Evolutionary conservation across 2,329 filamentous ascomycete species (phyloP), one percentile per base, ranked within the genome.

Genomic region (Thielaviopsis euricoi): DNA sequence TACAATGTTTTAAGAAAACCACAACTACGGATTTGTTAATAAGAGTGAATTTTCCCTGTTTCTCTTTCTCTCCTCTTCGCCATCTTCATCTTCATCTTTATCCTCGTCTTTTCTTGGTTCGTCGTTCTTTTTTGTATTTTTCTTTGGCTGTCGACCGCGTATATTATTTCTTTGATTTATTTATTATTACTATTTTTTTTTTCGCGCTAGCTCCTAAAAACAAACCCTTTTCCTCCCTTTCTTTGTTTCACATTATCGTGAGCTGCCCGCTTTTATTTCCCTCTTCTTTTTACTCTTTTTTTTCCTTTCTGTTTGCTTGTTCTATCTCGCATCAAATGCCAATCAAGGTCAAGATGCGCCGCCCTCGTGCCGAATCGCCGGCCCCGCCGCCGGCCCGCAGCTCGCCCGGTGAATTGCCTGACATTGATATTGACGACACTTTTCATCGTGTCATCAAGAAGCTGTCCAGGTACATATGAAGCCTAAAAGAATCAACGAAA

Each of bases 401-500:
- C 29, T 55, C 64, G 21, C 64, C 66, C 21, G 65, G 66, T 53
- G 63, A 66, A n/a, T 66, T 67, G 53, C 61, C 65, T 15, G 63
- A 64, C 25, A 63, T 65, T 37, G 67, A 67, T 1, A 62, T 67
- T 3, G 67, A 67, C n/a, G 67, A 67, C n/a, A 63, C 33, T n/a
- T 63, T 69, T 23, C 50, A 58, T 2, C 62, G 75, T 15, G 73
- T 87, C 19, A 78, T 86, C 58, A 81, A 81, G 70, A 84, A 86
- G 71, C 73, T 88, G 40, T 83, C 82, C 1, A 66, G 74, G 81
- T 85, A n/a, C n/a, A n/a, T n/a, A 68, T 61, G 76, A 65, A 37
- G 13, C 25, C 23, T 33, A 33, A 10, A 33, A 33, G 12, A 6
- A 33, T 6, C 3, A 33, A 9, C 9, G 23, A 29, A 23, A 15